Percentiles rank a stretch among this genome's conserved stretches.
Evolutionary conservation across 75 land plant species (phyloP).

Genomic region (Cryptomeria japonica): DNA sequence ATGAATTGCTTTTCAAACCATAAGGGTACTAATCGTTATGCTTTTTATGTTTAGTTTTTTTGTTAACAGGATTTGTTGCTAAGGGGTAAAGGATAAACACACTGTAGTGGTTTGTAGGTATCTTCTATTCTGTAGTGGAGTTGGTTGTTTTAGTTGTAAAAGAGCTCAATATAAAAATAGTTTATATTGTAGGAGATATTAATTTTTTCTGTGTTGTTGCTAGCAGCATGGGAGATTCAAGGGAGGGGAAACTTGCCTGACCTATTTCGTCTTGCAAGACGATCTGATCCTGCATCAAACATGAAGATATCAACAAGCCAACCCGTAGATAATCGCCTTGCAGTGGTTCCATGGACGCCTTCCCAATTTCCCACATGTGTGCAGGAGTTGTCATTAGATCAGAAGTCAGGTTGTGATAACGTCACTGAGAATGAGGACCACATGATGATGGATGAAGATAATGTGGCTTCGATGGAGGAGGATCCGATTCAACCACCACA

Average conservation of each 20-base stretch:
- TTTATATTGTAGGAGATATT: neutral
- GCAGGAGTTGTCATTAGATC: neutral
- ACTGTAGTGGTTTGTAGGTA: neutral
- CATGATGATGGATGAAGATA: neutral
- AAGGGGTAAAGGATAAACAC: neutral
- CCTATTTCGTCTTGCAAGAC: neutral
- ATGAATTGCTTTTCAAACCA: neutral
- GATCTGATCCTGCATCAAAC: neutral
- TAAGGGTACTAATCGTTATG: neutral
- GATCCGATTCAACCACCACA: neutral
- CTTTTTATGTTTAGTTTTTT: neutral
- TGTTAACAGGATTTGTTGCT: neutral
- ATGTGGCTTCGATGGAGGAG: constrained; percentile 6
- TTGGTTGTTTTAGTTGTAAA: neutral
- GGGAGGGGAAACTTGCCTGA: neutral
- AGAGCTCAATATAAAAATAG: neutral
- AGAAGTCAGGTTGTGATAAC: neutral
- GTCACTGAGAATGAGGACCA: neutral
- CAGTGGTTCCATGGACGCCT: constrained; percentile 13
- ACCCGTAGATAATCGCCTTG: constrained; percentile 9
- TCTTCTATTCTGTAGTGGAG: neutral
- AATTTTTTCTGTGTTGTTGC: neutral
- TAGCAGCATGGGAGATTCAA: neutral
- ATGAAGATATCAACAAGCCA: neutral
- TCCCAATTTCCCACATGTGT: neutral